Conservation (phyloP, 257 asterid species). For the Orobanche coerulescens region DNA sequence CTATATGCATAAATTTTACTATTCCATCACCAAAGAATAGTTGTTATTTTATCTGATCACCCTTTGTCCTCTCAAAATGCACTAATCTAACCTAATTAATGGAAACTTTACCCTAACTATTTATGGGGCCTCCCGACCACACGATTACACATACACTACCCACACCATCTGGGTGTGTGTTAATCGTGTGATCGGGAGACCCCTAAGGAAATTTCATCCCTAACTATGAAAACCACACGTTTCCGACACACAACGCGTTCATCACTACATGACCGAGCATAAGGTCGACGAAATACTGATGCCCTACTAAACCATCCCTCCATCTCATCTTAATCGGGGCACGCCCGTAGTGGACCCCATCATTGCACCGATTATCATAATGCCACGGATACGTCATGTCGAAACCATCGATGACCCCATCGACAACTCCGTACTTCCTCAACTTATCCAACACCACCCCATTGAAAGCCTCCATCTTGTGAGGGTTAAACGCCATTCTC, state of each 20-base stretch:
- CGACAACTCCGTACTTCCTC: slow-evolving; percentile 41
- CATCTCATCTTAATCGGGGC: slow-evolving; percentile 55
- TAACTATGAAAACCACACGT: neutral
- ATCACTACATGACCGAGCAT: slow-evolving; percentile 75
- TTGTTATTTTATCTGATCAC: neutral
- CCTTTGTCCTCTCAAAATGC: neutral
- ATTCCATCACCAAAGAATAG: slow-evolving; percentile 3
- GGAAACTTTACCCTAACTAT: no score
- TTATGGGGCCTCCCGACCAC: no score
- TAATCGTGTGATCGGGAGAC: no score
- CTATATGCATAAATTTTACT: neutral
- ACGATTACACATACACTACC: no score
- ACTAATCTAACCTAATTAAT: no score
- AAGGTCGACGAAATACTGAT: slow-evolving; percentile 78
- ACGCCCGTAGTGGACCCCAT: slow-evolving; percentile 90
- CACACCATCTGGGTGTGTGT: no score
- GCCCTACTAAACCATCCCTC: slow-evolving; percentile 85
- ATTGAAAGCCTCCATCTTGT: slow-evolving; percentile 81
- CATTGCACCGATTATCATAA: slow-evolving; percentile 72
- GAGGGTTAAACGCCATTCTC: slow-evolving; percentile 53
- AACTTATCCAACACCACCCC: slow-evolving; percentile 75
- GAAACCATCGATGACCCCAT: slow-evolving; percentile 51
- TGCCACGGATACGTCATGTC: slow-evolving; percentile 97
- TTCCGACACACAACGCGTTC: slow-evolving; percentile 37
- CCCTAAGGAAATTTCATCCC: no score